A percentile compares a stretch with the other conserved stretches of the same genome.
Evolutionary conservation across 495 filamentous ascomycete genomes (phyloP).

Genomic region (Penicillium diatomitis): DNA sequence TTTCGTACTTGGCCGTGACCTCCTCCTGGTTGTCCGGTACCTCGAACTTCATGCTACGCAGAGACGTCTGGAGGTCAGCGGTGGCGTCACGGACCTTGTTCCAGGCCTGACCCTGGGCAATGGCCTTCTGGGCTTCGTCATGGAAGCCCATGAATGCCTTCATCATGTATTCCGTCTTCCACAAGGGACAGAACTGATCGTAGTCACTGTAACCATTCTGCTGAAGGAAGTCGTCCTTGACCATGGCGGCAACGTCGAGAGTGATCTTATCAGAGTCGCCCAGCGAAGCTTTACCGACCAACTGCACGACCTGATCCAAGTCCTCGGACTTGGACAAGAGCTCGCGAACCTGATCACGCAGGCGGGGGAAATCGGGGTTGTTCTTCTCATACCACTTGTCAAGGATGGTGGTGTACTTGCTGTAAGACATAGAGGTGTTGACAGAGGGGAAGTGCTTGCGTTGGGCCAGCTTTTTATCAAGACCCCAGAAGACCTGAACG

Average conservation of each 20-base stretch:
- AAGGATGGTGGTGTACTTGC: constrained; percentile 83
- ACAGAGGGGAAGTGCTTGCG: constrained; percentile 99
- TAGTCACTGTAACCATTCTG: constrained; percentile 99
- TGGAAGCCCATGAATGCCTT: constrained; percentile 96
- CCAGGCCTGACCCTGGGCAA: constrained; percentile 85
- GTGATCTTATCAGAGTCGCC: constrained; percentile 99
- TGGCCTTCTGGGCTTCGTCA: constrained; percentile 92
- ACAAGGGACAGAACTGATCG: constrained; percentile 97
- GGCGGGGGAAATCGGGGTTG: constrained; percentile 84
- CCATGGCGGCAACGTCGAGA: constrained; percentile 77
- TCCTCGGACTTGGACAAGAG: constrained; percentile 92
- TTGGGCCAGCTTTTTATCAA: constrained; percentile 98
- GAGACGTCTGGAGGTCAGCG: constrained; percentile 66
- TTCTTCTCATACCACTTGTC: constrained; percentile 91
- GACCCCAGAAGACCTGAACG: constrained; percentile 98
- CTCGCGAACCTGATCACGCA: constrained; percentile 87
- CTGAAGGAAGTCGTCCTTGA: constrained; percentile 99
- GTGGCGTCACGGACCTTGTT: constrained; percentile 86
- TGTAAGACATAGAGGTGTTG: constrained; percentile 93
- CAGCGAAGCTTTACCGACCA: constrained; percentile 93
- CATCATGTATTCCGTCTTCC: constrained; percentile 99
- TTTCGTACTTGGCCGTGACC: constrained; percentile 85
- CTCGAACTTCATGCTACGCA: constrained; percentile 95
- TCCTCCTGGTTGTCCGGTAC: constrained; percentile 66
- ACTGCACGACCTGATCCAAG: constrained; percentile 95